These are phyloP conservation scores for Fusarium sp. DNA, from an alignment of 2,329 filamentous ascomycete genomes.

Conservation along the genomic window DNA sequence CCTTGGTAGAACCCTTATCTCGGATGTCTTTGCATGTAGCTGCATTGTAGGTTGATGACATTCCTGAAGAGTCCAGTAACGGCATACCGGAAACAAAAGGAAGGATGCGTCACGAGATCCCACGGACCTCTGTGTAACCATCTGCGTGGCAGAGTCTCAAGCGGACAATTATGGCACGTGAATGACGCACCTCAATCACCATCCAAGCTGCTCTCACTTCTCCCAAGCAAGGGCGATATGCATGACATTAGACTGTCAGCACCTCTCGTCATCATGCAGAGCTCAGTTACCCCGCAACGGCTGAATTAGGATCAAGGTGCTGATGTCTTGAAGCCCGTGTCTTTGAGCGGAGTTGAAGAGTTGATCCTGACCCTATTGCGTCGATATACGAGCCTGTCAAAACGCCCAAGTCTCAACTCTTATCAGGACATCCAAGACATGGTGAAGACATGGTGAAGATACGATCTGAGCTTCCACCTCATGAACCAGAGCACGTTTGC, in stretches of 20 bases:
- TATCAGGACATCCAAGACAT: not conserved
- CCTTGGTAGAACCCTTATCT: not conserved
- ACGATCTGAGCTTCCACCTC: not conserved
- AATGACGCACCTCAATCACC: not conserved
- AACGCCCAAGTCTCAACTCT: not conserved
- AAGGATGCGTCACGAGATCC: not conserved
- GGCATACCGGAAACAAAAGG: not conserved
- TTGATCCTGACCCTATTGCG: not conserved
- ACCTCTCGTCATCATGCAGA: slow-evolving; percentile 1
- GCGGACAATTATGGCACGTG: not conserved
- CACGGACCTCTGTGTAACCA: not conserved
- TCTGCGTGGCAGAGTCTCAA: not conserved
- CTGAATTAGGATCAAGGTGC: not conserved
- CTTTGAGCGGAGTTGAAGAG: not conserved
- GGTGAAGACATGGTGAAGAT: not conserved
- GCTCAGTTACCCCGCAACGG: not conserved
- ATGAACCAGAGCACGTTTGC: not conserved
- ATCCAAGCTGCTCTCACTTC: not conserved
- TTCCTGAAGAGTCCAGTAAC: not conserved
- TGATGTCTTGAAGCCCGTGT: not conserved
- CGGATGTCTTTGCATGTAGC: not conserved
- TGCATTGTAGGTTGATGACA: not conserved
- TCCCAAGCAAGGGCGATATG: not conserved
- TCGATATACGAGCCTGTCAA: not conserved
- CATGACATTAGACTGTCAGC: not conserved